Base-by-base conservation (phyloP, 306 rosid genomes). In the Trichosanthes cucumerina region DNA sequence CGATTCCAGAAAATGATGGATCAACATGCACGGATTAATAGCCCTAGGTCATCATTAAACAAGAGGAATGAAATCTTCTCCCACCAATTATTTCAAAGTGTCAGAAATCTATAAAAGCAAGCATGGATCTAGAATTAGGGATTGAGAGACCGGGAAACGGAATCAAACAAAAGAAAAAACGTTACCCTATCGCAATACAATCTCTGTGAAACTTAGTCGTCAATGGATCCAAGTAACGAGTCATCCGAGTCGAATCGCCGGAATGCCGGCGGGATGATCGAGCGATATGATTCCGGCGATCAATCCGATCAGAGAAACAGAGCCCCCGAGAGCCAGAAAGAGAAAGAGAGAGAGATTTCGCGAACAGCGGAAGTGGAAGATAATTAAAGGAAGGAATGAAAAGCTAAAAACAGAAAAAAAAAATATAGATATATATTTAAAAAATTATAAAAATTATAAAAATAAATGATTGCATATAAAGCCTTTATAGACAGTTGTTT, bases 211-310 rank as follows among this genome's bases (percentile, higher is more conserved):
- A 69, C 83, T 75, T 60, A 24, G 62, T n/a, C 23, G 70, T 77
- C 58, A 36, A 65, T 31, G 85, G 86, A 88, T 91, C 89, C 77
- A 77, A 66, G 78, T 62, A 72, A 60, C 28, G 79, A 84, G 77
- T 83, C 86, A 87, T 88, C 84, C 85, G 86, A 83, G 83, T 26
- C 9, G 18, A 84, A 83, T 70, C 83, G 83, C 84, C 90, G 86
- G 90, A 86, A 85, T 79, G 78, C 84, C 85, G 89, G 87, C 80
- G 64, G 58, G 18, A 9, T 66, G 79, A 84, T 86, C 81, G 82
- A 85, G 66, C 89, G 86, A 86, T 53, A 80, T 18, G 63, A 82
- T 80, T 81, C 96, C 91, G 92, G 90, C 97, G 89, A 85, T 63
- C 77, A 71, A 82, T 76, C 81, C 80, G 82, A 46, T 63, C 75